Conservation (phyloP, 176 grass and related monocot genomes). For the Oryza brachyantha region DNA sequence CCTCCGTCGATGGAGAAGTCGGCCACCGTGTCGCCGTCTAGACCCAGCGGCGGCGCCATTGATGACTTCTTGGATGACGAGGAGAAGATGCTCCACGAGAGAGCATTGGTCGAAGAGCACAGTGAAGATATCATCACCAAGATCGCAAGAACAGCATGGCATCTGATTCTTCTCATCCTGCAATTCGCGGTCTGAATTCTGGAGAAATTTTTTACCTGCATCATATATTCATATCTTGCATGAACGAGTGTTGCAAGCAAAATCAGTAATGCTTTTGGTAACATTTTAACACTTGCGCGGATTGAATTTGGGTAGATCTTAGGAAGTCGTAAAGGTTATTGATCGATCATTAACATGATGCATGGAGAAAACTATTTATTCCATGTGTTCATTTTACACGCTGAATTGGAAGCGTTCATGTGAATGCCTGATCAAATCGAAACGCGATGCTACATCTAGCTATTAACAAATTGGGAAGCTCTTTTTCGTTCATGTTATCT, state of each 20-base stretch:
- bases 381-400: background rate
- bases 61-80: background rate
- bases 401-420: background rate
- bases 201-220: background rate
- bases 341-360: background rate
- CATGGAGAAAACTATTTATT: background rate
- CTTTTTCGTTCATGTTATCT: too few relatives aligned
- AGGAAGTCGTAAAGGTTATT: background rate
- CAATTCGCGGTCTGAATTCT: background rate
- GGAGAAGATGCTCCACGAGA: conserved; percentile 30
- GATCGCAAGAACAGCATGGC: background rate
- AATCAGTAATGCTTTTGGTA: background rate
- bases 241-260: background rate
- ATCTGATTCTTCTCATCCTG: background rate
- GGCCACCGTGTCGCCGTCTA: background rate
- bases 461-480: too few relatives aligned
- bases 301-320: background rate
- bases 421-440: too few relatives aligned
- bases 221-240: too few relatives aligned
- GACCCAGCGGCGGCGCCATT: background rate
- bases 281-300: background rate
- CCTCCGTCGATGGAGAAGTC: conserved; percentile 44
- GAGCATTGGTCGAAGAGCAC: background rate
- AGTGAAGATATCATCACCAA: background rate
- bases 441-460: too few relatives aligned